Evolutionary conservation across 2,329 filamentous ascomycete genomes (phyloP).

Genomic region (Ambrosiella beaveri): DNA sequence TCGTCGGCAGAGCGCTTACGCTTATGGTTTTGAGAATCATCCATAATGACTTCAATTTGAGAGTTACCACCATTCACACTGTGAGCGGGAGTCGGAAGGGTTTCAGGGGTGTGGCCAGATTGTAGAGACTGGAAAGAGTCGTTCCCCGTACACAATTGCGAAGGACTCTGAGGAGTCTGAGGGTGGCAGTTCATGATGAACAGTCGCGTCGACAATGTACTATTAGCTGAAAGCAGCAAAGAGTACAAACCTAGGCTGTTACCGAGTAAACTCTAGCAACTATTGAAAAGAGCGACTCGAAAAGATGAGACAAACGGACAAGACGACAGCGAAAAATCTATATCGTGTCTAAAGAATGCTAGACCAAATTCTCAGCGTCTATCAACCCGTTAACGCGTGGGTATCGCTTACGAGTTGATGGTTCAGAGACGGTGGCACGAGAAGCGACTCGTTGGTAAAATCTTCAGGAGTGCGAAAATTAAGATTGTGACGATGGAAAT

Average conservation of each 20-base stretch:
- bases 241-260: neutral
- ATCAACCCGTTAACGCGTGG: neutral
- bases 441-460: conserved; percentile 1
- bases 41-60: conserved; percentile 19
- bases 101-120: conserved; percentile 29
- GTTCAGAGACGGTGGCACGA: neutral
- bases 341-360: neutral
- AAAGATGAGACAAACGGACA: neutral
- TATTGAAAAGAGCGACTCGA: neutral
- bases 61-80: conserved; percentile 40
- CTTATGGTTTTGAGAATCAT: conserved; percentile 32
- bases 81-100: conserved; percentile 44
- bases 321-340: neutral
- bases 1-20: conserved; percentile 44
- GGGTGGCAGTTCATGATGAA: conserved; percentile 48
- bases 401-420: conserved; percentile 1
- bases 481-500: conserved; percentile 7
- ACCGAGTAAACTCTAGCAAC: neutral
- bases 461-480: neutral
- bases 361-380: neutral
- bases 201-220: neutral
- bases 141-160: conserved; percentile 39
- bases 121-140: conserved; percentile 35
- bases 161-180: conserved; percentile 50
- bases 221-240: neutral